phyloP scores from a whole-genome alignment of 805 yeast species.

The Cyberlindnera amylophila region DNA sequence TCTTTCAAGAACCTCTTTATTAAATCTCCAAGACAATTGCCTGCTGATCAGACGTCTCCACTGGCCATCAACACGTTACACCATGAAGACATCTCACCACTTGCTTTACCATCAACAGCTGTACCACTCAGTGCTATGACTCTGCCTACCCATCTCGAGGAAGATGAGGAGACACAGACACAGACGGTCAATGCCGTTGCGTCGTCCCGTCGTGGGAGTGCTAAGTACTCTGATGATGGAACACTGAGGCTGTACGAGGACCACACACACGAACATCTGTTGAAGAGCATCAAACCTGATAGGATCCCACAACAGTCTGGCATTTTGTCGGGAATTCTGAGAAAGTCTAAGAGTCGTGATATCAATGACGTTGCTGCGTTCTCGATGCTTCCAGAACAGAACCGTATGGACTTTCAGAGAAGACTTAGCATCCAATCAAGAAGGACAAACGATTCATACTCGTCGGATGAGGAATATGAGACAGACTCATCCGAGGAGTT shows the following conservation, averaged over 20 bases:
- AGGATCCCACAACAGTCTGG: conserved; percentile 21
- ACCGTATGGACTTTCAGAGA: conserved; percentile 27
- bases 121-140: too few relatives aligned
- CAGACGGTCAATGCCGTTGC: too few relatives aligned
- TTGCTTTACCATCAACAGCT: conserved; percentile 1
- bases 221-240: conserved; percentile 13
- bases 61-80: background rate
- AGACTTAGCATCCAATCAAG: conserved; percentile 28
- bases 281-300: conserved; percentile 23
- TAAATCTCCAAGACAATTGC: conserved; percentile 12
- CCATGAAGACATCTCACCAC: conserved; percentile 3
- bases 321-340: conserved; percentile 24
- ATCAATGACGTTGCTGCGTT: conserved; percentile 23
- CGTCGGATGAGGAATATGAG: background rate
- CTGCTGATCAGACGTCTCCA: background rate
- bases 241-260: conserved; percentile 20
- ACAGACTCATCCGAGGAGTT: conserved; percentile 13
- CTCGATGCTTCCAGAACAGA: conserved; percentile 28
- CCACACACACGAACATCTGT: conserved; percentile 25
- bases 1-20: conserved; percentile 23
- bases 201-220: background rate
- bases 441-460: conserved; percentile 15
- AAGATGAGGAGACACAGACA: too few relatives aligned
- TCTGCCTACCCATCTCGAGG: too few relatives aligned
- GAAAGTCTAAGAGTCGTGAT: conserved; percentile 15